Conservation (phyloP, 2,329 filamentous ascomycete species). For the Neopestalotiopsis rosae region DNA sequence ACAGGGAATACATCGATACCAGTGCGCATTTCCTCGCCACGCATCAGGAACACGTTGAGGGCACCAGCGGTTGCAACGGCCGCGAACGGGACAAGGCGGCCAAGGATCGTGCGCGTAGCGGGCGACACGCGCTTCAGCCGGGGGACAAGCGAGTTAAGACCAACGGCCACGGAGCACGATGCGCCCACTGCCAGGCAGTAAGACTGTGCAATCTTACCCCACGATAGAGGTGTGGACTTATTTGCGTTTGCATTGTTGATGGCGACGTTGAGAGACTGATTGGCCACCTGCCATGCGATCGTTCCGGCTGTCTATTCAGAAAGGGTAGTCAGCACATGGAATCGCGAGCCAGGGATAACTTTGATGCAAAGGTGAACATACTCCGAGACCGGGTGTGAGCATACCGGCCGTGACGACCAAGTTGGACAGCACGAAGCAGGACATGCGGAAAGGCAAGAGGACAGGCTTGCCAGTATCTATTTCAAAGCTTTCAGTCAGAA, state of each 20-base stretch:
- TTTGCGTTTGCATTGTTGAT: conserved; percentile 98
- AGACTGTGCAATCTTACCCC: conserved; percentile 81
- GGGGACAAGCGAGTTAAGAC: conserved; percentile 88
- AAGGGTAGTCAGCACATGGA: conserved; percentile 19
- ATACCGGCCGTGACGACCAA: conserved; percentile 94
- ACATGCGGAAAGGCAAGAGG: conserved; percentile 96
- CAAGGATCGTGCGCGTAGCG: conserved; percentile 75
- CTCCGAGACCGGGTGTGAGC: conserved; percentile 86
- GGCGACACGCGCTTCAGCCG: conserved; percentile 79
- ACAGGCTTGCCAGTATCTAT: conserved; percentile 91
- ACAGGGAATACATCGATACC: conserved; percentile 94
- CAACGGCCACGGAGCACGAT: conserved; percentile 91
- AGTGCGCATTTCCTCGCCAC: conserved; percentile 88
- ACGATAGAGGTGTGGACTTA: conserved; percentile 90
- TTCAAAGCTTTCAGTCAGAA: conserved; percentile 15
- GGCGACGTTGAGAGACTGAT: conserved; percentile 97
- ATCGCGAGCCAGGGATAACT: neutral
- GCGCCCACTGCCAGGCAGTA: conserved; percentile 92
- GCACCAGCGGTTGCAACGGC: conserved; percentile 91
- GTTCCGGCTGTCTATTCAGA: conserved; percentile 73
- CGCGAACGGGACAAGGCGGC: conserved; percentile 92
- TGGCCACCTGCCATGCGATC: conserved; percentile 91
- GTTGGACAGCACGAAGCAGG: conserved; percentile 91
- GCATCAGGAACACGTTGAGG: conserved; percentile 97
- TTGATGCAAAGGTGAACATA: conserved; percentile 48